Percentiles rank a stretch among this genome's conserved stretches.
These are phyloP conservation scores for Xenoacremonium recifei DNA, from an alignment of 2,329 filamentous ascomycete species.

Conservation along the genomic window DNA sequence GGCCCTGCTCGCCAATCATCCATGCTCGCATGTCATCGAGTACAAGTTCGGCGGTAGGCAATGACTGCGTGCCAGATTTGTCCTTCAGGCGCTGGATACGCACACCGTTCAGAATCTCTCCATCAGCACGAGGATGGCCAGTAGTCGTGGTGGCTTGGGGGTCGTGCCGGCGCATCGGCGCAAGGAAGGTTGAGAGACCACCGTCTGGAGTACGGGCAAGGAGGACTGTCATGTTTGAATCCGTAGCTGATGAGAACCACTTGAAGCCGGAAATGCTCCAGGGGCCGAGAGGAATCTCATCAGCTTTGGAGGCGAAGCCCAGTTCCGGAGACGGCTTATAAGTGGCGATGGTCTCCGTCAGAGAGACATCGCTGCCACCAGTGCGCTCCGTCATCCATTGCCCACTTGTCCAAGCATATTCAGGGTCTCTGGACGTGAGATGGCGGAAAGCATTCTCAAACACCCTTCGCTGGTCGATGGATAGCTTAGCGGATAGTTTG, in stretches of 20 bases:
- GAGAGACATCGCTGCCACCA: slow-evolving; percentile 67
- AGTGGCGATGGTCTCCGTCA: slow-evolving; percentile 62
- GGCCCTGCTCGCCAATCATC: slow-evolving; percentile 64
- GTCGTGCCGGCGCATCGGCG: slow-evolving; percentile 54
- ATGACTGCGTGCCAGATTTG: slow-evolving; percentile 67
- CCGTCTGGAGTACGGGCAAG: slow-evolving; percentile 54
- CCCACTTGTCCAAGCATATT: slow-evolving; percentile 64
- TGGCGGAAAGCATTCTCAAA: slow-evolving; percentile 52
- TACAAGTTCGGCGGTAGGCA: slow-evolving; percentile 73
- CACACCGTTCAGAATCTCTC: slow-evolving; percentile 61
- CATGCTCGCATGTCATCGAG: slow-evolving; percentile 61
- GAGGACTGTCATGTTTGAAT: slow-evolving; percentile 54
- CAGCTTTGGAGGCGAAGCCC: slow-evolving; percentile 14
- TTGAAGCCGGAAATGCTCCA: slow-evolving; percentile 68
- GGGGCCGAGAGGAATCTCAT: slow-evolving; percentile 46
- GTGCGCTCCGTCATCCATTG: slow-evolving; percentile 77
- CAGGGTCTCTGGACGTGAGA: slow-evolving; percentile 50
- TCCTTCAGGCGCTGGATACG: slow-evolving; percentile 68
- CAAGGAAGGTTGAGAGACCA: slow-evolving; percentile 49
- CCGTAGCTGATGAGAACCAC: slow-evolving; percentile 43
- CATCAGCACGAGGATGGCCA: slow-evolving; percentile 21
- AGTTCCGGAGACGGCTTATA: slow-evolving; percentile 10
- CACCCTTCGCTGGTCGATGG: slow-evolving; percentile 35
- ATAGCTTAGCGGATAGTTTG: slow-evolving; percentile 24
- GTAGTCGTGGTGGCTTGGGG: slow-evolving; percentile 29